phyloP scores from a whole-genome alignment of 345 rosid genomes.

The Luvunga scandens region DNA sequence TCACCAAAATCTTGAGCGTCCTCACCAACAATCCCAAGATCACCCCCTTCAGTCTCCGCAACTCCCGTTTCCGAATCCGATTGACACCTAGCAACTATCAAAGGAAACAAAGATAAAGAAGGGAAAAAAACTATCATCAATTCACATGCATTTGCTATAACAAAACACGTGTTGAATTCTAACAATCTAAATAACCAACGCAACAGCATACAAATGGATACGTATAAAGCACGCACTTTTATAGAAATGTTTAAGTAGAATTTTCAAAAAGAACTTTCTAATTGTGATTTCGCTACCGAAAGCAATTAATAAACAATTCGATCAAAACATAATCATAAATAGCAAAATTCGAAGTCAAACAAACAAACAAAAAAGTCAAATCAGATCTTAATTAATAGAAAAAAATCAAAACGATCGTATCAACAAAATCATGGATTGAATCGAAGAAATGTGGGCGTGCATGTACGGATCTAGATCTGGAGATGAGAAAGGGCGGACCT shows the following conservation, averaged over 20 bases:
- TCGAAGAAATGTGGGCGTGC: neutral
- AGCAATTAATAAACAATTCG: neutral
- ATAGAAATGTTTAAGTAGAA: neutral
- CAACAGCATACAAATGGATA: neutral
- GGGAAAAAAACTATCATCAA: neutral
- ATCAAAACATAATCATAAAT: neutral
- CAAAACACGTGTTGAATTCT: neutral
- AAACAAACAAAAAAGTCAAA: neutral
- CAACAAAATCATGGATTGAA: neutral
- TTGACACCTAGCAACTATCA: constrained; percentile 66
- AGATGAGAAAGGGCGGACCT: constrained; percentile 38
- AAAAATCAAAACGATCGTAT: constrained; percentile 14
- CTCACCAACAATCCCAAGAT: constrained; percentile 62
- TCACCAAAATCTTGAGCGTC: constrained; percentile 56
- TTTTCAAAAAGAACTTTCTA: too few relatives aligned
- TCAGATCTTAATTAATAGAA: neutral
- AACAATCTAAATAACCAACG: neutral
- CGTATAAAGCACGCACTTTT: neutral
- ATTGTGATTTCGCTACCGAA: too few relatives aligned
- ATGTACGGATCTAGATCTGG: constrained; percentile 51
- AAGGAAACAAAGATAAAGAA: constrained; percentile 11
- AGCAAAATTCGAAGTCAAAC: neutral
- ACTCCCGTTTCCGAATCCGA: constrained; percentile 54
- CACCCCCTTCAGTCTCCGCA: constrained; percentile 58
- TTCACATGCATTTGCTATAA: neutral